These are phyloP conservation scores for Komagataella kurtzmanii DNA, from an alignment of 805 yeast genomes.

Conservation along the genomic window DNA sequence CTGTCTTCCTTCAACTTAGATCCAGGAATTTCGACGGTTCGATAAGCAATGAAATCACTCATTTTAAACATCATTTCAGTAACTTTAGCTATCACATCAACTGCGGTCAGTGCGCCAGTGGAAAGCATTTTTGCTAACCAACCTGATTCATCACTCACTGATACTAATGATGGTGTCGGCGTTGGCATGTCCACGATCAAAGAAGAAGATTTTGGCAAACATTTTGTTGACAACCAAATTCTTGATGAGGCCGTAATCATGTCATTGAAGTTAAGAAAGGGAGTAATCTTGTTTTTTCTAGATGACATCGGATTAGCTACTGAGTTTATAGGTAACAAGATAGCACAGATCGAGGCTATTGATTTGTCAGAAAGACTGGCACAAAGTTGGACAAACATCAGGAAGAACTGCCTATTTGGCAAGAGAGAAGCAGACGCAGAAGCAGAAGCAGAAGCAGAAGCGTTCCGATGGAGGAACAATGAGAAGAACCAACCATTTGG, in stretches of 20 bases:
- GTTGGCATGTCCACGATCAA: background rate
- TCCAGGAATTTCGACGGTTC: background rate
- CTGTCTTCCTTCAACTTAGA: background rate
- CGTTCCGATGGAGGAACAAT: slow-evolving; percentile 5
- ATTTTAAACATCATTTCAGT: background rate
- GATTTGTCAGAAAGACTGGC: background rate
- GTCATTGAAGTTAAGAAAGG: background rate
- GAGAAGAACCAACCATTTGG: slow-evolving; percentile 8
- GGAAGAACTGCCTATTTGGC: slow-evolving; percentile 4
- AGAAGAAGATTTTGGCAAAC: slow-evolving; percentile 8
- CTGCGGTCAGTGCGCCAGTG: background rate
- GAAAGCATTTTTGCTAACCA: background rate
- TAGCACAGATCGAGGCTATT: no score
- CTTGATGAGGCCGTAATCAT: background rate
- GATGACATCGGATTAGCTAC: slow-evolving; percentile 1
- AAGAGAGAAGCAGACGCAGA: slow-evolving; percentile 10
- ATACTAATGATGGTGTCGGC: background rate
- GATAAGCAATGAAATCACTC: background rate
- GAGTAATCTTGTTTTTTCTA: slow-evolving; percentile 1
- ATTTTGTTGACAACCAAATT: slow-evolving; percentile 1
- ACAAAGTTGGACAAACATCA: background rate
- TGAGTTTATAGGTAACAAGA: background rate
- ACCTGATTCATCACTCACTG: background rate
- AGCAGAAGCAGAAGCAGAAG: slow-evolving; percentile 13
- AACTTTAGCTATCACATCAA: background rate